Percentiles rank a stretch among this genome's conserved stretches.
These are phyloP conservation scores for Hypoxylon trugodes DNA, from an alignment of 495 filamentous ascomycete genomes.

Conservation along the genomic window DNA sequence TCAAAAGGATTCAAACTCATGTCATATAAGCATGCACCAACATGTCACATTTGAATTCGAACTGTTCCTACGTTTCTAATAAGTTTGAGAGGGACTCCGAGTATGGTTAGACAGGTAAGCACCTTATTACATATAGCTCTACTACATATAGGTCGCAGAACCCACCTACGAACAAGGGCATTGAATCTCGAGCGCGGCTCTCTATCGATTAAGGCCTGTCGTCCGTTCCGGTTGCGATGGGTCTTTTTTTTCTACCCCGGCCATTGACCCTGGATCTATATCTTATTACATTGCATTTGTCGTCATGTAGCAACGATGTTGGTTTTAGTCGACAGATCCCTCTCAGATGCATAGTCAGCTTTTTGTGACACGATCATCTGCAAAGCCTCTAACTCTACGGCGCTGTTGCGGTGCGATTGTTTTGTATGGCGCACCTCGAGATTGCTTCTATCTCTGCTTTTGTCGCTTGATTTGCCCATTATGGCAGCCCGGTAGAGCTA, in stretches of 20 bases:
- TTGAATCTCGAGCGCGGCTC: background rate
- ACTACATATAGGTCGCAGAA: slow-evolving; percentile 9
- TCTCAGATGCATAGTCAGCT: slow-evolving; percentile 13
- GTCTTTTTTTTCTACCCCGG: slow-evolving; percentile 1
- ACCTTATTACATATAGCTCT: slow-evolving; percentile 19
- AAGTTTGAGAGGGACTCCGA: slow-evolving; percentile 10
- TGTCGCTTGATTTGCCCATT: slow-evolving; percentile 27
- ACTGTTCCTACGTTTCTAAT: background rate
- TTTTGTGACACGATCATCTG: slow-evolving; percentile 17
- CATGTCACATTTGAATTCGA: background rate
- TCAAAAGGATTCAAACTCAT: slow-evolving; percentile 9
- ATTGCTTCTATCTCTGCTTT: background rate
- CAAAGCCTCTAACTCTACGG: slow-evolving; percentile 5
- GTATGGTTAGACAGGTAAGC: slow-evolving; percentile 11
- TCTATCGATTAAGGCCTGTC: background rate
- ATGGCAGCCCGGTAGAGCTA: slow-evolving; percentile 25
- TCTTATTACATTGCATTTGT: background rate
- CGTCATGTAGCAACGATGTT: background rate
- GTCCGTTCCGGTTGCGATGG: slow-evolving; percentile 6
- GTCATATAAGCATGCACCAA: background rate
- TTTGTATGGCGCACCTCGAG: background rate
- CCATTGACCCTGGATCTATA: background rate
- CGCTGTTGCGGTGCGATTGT: slow-evolving; percentile 20
- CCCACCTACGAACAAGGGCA: slow-evolving; percentile 4
- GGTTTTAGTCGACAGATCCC: background rate